Evolutionary conservation across 257 asterid species (phyloP).

Genomic region (Handroanthus guayacan): DNA sequence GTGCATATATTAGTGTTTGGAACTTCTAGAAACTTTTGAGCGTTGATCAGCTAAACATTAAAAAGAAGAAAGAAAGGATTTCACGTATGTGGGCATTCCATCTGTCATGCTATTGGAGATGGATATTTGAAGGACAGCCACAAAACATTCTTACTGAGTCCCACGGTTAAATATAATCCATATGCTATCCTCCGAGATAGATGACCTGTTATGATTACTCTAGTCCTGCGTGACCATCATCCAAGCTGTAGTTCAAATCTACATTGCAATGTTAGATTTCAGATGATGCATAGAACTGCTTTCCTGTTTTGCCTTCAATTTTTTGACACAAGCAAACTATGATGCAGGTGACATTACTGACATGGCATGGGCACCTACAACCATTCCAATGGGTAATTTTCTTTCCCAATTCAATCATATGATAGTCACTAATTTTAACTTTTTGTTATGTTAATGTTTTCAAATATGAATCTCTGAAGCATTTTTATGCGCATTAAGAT

Average conservation of each 20-base stretch:
- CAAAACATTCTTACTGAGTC: not conserved
- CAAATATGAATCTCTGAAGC: not conserved
- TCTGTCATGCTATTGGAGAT: not conserved
- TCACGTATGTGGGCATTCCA: no score
- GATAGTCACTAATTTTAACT: not conserved
- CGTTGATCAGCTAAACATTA: not conserved
- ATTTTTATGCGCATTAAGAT: slow-evolving; percentile 2
- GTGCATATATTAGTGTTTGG: not conserved
- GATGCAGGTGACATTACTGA: slow-evolving; percentile 84
- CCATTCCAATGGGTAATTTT: slow-evolving; percentile 64
- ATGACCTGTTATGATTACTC: slow-evolving; percentile 1
- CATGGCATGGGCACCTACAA: slow-evolving; percentile 85
- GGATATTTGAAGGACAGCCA: not conserved
- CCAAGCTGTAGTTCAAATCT: not conserved
- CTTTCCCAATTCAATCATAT: slow-evolving; percentile 10
- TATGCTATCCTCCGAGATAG: not conserved
- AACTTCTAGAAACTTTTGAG: not conserved
- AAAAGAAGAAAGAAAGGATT: no score
- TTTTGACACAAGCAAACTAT: slow-evolving; percentile 26
- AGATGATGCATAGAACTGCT: slow-evolving; percentile 24
- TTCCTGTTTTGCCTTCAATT: slow-evolving; percentile 27
- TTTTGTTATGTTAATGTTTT: not conserved
- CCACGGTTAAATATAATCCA: not conserved
- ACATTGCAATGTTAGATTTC: not conserved
- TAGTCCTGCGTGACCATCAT: not conserved